These are phyloP conservation scores for Kluyveromyces sp. DNA, from an alignment of 1,139 yeast species.

Conservation along the genomic window DNA sequence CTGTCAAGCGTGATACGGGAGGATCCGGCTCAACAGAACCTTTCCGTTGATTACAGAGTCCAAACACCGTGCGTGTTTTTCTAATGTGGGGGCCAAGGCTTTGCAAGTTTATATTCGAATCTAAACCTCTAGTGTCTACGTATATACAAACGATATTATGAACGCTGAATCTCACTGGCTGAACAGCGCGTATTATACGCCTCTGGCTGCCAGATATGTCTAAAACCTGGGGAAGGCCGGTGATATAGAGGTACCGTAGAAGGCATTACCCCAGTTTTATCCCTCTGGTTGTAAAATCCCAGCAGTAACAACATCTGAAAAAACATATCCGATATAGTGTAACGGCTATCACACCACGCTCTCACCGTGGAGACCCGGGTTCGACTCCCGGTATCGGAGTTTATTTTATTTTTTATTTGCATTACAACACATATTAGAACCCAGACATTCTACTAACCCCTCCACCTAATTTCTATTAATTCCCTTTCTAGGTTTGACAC, in stretches of 20 bases:
- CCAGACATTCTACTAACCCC: too few species aligned
- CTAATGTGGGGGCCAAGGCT: too few species aligned
- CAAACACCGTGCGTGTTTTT: too few species aligned
- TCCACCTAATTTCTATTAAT: not conserved
- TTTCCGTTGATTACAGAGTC: too few species aligned
- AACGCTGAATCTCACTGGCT: not conserved
- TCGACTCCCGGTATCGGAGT: constrained; percentile 22
- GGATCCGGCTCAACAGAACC: too few species aligned
- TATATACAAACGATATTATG: not conserved
- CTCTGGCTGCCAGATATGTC: too few species aligned
- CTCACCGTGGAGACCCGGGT: constrained; percentile 22
- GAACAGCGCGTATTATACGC: too few species aligned
- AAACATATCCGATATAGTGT: constrained; percentile 15
- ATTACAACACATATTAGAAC: too few species aligned
- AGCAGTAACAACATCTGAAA: not conserved
- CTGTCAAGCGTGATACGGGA: too few species aligned
- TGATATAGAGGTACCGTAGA: not conserved
- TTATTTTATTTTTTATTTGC: not conserved
- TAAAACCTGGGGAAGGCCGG: too few species aligned
- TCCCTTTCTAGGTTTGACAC: not conserved
- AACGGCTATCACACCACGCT: constrained; percentile 20
- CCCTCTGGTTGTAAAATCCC: not conserved
- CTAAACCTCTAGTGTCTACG: not conserved
- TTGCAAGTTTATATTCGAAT: not conserved
- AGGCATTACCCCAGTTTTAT: not conserved